Evolutionary conservation across 805 yeast genomes (phyloP), one percentile per base, ranked within the genome.

Genomic region (Pichia deserticola): DNA sequence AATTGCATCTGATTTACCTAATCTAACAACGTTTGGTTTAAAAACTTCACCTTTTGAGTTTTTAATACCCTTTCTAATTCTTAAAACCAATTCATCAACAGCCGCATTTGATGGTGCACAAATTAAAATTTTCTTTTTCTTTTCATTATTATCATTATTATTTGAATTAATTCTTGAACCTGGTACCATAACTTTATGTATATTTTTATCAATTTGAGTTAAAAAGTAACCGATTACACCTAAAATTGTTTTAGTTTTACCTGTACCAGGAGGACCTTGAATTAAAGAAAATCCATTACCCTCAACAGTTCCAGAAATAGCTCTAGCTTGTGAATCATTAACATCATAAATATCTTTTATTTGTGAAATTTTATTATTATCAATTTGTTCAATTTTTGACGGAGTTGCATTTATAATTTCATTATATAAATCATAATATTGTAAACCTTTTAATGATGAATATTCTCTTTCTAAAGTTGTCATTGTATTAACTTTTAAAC

Each of bases 41-140:
- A 79, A 76, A 1, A 60, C 53, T 11, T 67, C 66, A 1, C 92
- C 92, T 36, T 68, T 63, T 25, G 82, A 68, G 55, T 77, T 73
- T 40, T 66, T 65, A 1, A 90, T 81, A 6, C 97, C 97, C 20
- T 71, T 73, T 56, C 84, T 81, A 51, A 93, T 70, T 62, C 99
- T 83, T 20, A 89, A 59, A 12, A 89, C 93, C 53, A 93, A 73
- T 63, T 95, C 99, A 68, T 93, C 99, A 4, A 93, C 97, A 12
- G 99, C 99, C 1, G 99, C 99, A 70, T 93, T 93, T 63, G 97
- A 88, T 4, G 99, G 99, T 1, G 99, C 98, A 76, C 99, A 95
- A 20, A 93, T 81, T 45, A 93, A 69, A 1, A 93, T 79, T 51
- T 78, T 73, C 32, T 67, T 69, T 37, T 50, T 49, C 32, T 67